Evolutionary conservation across 164 flowering plant genomes (phyloP), one percentile per base, ranked within the genome.

Genomic region (Protea cynaroides): DNA sequence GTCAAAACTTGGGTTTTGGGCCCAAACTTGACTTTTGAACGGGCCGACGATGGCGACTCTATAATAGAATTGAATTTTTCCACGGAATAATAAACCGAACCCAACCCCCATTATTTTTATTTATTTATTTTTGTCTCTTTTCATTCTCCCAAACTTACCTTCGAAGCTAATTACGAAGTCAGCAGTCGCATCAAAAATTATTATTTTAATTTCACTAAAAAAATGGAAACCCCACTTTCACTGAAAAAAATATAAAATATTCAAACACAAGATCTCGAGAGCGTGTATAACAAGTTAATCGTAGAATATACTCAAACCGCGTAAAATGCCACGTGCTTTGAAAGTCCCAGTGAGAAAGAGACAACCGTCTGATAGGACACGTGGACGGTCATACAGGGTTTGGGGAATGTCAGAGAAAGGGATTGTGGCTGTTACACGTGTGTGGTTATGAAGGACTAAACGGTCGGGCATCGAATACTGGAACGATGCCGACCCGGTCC

Each of bases 271-370:
- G 38, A 68, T 57, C 72, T 51, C 7, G 64, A 60, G 65, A 59
- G 65, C 69, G 73, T 70, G 69, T 65, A 24, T 15, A 24, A 49
- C 61, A 70, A 70, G 73, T 61, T 61, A 65, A 65, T 17, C 51
- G 19, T 23, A 12, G 61, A 70, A 70, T 70, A 64, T 63, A 37
- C 67, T 59, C n/a, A 70, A 70, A 70, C 64, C 73, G 73, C 73
- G 73, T 70, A 14, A 64, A 59, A 23, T 14, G 40, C 8, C 72
- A 51, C 64, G 58, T 51, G 63, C 59, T 58, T 25, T 43, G 63
- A 40, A 34, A 52, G n/a, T n/a, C n/a, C 13, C 9, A 7, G 18
- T 14, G 13, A 34, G 19, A 0, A 3, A 21, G 0, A 4, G 21
- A 29, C 34, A 25, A 11, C 63, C 67, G 63, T 38, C 44, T 5